Conservation (phyloP, 805 yeast genomes). For the Metschnikowia amazonensis region DNA sequence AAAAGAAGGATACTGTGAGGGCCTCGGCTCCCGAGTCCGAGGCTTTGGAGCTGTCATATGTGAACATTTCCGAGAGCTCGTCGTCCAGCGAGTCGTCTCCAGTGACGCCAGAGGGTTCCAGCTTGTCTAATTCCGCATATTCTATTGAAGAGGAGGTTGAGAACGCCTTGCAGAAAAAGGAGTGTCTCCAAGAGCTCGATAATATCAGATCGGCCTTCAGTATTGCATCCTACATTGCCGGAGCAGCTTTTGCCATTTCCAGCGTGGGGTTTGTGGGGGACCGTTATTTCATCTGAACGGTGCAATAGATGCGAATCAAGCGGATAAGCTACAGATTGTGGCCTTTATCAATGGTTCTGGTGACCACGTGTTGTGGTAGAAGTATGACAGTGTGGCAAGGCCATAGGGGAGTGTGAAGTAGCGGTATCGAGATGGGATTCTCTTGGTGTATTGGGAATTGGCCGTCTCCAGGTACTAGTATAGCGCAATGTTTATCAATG, state of each 20-base stretch:
- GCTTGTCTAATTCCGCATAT: slow-evolving; percentile 7
- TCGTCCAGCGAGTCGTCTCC: slow-evolving; percentile 31
- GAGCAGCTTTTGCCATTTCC: slow-evolving; percentile 46
- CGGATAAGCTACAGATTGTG: too few relatives aligned
- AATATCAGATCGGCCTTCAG: slow-evolving; percentile 35
- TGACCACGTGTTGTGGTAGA: neutral
- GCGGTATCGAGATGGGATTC: too few relatives aligned
- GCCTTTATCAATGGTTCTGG: too few relatives aligned
- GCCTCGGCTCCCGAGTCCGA: slow-evolving; percentile 21
- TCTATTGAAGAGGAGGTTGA: slow-evolving; percentile 43
- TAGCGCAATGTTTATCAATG: neutral
- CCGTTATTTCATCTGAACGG: slow-evolving; percentile 14
- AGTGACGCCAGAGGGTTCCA: slow-evolving; percentile 22
- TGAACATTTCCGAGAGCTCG: slow-evolving; percentile 40
- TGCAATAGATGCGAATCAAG: neutral
- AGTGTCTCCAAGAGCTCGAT: slow-evolving; percentile 29
- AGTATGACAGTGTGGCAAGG: too few relatives aligned
- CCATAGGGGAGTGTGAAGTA: too few relatives aligned
- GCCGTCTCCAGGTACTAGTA: neutral
- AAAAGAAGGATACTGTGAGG: neutral
- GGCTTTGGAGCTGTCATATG: slow-evolving; percentile 37
- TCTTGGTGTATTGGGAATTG: too few relatives aligned
- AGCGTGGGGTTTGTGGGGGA: slow-evolving; percentile 60
- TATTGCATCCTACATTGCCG: slow-evolving; percentile 40
- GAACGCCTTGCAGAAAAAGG: slow-evolving; percentile 39